phyloP scores from a whole-genome alignment of 306 rosid genomes.

The Cicer arietinum region DNA sequence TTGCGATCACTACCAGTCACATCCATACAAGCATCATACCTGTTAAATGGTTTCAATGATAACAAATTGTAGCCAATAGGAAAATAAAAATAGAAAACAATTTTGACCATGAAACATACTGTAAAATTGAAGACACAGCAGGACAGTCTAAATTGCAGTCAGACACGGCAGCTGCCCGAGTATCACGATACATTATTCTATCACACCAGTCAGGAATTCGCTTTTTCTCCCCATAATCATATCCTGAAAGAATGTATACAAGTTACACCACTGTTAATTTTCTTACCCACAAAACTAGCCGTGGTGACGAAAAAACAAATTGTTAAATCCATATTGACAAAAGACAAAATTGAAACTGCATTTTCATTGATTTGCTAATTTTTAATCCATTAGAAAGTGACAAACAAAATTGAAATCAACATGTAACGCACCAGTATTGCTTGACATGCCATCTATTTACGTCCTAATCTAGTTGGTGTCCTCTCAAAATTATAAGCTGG shows the following conservation, averaged over 20 bases:
- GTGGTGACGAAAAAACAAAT: constrained; percentile 20
- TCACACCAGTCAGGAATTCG: constrained; percentile 99
- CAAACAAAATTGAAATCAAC: constrained; percentile 32
- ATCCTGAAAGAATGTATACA: constrained; percentile 60
- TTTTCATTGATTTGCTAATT: constrained; percentile 30
- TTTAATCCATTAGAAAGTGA: constrained; percentile 24
- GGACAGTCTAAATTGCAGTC: no score
- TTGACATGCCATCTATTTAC: no score
- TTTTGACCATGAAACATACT: constrained; percentile 60
- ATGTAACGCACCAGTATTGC: no score
- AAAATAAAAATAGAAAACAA: constrained; percentile 36
- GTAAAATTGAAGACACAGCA: constrained; percentile 78
- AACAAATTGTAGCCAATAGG: constrained; percentile 17
- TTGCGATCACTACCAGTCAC: constrained; percentile 98
- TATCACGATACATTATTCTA: constrained; percentile 95
- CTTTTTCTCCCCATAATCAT: constrained; percentile 97
- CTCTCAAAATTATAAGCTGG: no score
- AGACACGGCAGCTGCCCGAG: constrained; percentile 65
- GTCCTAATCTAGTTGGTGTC: no score
- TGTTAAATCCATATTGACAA: constrained; percentile 17
- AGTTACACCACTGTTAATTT: constrained; percentile 29
- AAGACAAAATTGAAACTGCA: constrained; percentile 40
- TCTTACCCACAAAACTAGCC: constrained; percentile 19
- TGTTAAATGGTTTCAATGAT: constrained; percentile 50
- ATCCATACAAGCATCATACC: constrained; percentile 98